A percentile compares a stretch with the other conserved stretches of the same genome.
Evolutionary conservation across 257 asterid genomes (phyloP).

Genomic region (Solanum bukasovii): DNA sequence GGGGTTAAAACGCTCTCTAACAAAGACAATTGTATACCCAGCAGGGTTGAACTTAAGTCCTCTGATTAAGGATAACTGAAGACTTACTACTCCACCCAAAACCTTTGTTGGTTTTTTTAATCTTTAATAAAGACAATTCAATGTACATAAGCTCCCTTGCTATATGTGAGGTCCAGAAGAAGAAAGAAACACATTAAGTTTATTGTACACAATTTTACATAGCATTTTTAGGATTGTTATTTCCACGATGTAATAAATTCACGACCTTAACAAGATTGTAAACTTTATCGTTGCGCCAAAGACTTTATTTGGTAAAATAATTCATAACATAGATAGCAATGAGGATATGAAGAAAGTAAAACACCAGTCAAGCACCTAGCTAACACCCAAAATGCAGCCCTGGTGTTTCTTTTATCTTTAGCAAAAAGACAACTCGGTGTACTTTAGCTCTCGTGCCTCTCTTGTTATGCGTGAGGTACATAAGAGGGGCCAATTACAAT

Average conservation of each 20-base stretch:
- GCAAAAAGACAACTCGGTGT: not conserved
- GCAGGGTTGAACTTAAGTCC: accelerated
- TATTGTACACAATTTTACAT: not conserved
- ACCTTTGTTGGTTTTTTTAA: not conserved
- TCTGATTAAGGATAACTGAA: not conserved
- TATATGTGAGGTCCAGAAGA: not conserved
- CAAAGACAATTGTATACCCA: not conserved
- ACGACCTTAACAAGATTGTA: not conserved
- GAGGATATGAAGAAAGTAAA: not conserved
- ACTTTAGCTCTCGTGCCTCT: not conserved
- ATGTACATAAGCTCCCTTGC: not conserved
- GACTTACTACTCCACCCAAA: not conserved
- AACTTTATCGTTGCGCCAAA: not conserved
- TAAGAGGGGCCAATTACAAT: not conserved
- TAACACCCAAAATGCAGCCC: not conserved
- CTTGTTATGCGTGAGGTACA: not conserved
- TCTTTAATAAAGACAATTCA: not conserved
- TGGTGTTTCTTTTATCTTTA: not conserved
- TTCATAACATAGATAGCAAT: not conserved
- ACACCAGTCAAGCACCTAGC: not conserved
- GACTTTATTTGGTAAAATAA: not conserved
- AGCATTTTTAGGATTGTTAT: not conserved
- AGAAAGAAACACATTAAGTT: not conserved
- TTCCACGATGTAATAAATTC: not conserved
- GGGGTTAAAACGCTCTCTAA: not conserved